Conservation (phyloP, 2,329 filamentous ascomycete genomes). For the Paraconiothyrium brasiliense region DNA sequence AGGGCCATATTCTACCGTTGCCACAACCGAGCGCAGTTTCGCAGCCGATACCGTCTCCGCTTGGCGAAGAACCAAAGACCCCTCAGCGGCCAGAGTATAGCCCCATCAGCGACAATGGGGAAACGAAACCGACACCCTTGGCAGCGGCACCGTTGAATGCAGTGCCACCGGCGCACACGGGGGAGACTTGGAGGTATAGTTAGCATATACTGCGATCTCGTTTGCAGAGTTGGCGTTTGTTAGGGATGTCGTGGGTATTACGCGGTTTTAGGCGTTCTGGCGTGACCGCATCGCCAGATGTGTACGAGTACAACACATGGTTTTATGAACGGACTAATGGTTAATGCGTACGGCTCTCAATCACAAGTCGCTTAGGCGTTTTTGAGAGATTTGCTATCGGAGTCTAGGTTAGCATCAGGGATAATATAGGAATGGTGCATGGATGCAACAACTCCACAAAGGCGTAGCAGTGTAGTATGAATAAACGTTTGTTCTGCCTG, state of each 20-base stretch:
- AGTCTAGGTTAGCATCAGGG: not conserved
- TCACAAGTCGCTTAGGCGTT: conserved; percentile 1
- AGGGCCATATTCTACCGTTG: conserved; percentile 28
- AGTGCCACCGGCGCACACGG: conserved; percentile 32
- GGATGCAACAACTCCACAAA: not conserved
- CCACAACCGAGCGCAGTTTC: conserved; percentile 31
- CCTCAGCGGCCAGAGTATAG: conserved; percentile 33
- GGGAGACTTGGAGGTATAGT: conserved; percentile 46
- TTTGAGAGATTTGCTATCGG: not conserved
- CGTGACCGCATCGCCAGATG: not conserved
- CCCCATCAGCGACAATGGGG: conserved; percentile 45
- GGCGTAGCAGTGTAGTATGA: not conserved
- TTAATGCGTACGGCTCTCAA: not conserved
- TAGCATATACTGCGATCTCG: not conserved
- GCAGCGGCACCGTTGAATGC: conserved; percentile 14
- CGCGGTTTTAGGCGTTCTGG: not conserved
- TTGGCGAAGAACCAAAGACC: conserved; percentile 29
- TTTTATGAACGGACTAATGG: too few relatives aligned
- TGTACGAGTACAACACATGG: not conserved
- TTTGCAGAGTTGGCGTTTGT: not conserved
- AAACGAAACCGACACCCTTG: conserved; percentile 20
- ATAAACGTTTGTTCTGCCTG: not conserved
- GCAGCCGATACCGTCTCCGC: conserved; percentile 41
- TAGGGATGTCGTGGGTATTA: not conserved
- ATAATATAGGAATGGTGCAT: not conserved